Conservation (phyloP, 306 rosid genomes). For the Canavalia ensiformis region DNA sequence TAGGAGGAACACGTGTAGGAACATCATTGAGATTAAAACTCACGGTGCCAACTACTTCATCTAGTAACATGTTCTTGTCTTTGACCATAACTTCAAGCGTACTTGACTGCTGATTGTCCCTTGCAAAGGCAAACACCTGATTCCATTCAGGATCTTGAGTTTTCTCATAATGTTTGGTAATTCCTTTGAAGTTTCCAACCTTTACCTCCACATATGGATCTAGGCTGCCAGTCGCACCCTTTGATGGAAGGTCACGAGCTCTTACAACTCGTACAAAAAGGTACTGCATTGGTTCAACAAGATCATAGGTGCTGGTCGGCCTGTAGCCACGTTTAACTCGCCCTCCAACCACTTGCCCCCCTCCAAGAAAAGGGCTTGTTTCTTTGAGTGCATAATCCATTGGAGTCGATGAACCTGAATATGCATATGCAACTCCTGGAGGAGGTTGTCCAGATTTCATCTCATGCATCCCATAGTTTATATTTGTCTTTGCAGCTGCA, state of each 20-base stretch:
- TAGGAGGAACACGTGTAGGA: constrained; percentile 85
- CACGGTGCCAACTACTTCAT: constrained; percentile 70
- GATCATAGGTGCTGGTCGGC: constrained; percentile 75
- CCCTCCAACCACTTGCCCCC: constrained; percentile 82
- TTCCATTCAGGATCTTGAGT: constrained; percentile 89
- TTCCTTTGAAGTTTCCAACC: constrained; percentile 90
- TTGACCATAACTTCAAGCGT: constrained; percentile 74
- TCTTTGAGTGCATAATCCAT: constrained; percentile 80
- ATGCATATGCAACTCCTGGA: constrained; percentile 50
- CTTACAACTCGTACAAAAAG: constrained; percentile 87
- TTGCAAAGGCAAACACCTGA: constrained; percentile 90
- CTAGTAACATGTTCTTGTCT: constrained; percentile 73
- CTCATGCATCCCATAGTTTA: constrained; percentile 64
- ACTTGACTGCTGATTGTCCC: constrained; percentile 70
- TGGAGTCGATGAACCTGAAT: constrained; percentile 59
- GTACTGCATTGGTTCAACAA: constrained; percentile 87
- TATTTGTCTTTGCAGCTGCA: constrained; percentile 45
- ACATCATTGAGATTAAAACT: constrained; percentile 75
- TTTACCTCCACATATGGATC: constrained; percentile 92
- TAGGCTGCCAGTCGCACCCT: constrained; percentile 75
- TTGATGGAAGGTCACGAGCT: constrained; percentile 88
- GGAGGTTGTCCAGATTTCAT: constrained; percentile 61
- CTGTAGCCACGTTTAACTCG: constrained; percentile 65
- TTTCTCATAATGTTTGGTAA: constrained; percentile 75
- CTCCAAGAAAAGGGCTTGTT: constrained; percentile 95